Evolutionary conservation across 495 filamentous ascomycete genomes (phyloP), one percentile per base, ranked within the genome.

Genomic region (Cryomyces minteri): DNA sequence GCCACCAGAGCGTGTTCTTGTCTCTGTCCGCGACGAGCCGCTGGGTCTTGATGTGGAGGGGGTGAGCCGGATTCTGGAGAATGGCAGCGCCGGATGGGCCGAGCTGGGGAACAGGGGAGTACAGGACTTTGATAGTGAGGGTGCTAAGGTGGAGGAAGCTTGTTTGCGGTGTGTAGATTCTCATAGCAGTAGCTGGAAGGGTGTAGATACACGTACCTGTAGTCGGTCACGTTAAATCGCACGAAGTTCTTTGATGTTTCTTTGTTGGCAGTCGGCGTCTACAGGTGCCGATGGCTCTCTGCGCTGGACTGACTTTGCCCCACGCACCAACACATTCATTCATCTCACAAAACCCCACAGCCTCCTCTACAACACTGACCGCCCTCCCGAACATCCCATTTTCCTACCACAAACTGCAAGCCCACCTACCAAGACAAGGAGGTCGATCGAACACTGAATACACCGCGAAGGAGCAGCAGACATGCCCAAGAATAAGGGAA

Each of bases 401-500:
- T 28, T 42, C 44, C 43, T 29, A 43, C 43, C 9, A 8, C 11
- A 36, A 40, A 5, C 40, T 25, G 2, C 18, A 25, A 25, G 18
- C 18, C 1, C 18, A 25, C 18, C 18, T 25, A 25, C 18, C 18
- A 25, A 25, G 18, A 25, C 18, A 25, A 25, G 18, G 18, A 25
- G 2, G 18, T 25, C 45, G 10, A 43, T 28, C 32, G 44, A 44
- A 53, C 31, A 53, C 40, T 44, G 45, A 56, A 47, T 49, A 48
- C 42, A 34, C 31, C 30, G 41, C 6, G 31, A 46, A 43, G 12
- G 31, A 48, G 1, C 39, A 44, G 55, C 60, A 72, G 75, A 64
- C 51, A 94, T 94, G 86, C 86, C 86, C 60, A 94, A 94, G 84
- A 94, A 94, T 61, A 94, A 94, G 79, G 86, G 86, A 80, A 94